Evolutionary conservation across 2,329 filamentous ascomycete species (phyloP).

Genomic region (Trichophyton equinum): DNA sequence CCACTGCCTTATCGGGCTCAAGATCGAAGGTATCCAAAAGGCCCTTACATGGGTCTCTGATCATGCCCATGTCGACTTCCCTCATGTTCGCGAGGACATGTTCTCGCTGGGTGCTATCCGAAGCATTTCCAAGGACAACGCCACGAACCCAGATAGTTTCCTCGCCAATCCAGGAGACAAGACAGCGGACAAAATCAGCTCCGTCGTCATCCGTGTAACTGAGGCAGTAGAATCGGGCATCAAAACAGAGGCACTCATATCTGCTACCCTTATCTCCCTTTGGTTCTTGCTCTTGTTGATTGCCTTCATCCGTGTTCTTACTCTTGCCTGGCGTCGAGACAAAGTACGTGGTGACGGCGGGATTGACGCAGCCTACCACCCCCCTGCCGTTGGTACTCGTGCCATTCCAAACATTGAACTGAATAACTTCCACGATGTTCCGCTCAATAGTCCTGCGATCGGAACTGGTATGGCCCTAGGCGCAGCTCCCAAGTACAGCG

Average conservation of each 20-base stretch:
- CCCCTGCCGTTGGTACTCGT: conserved; percentile 7
- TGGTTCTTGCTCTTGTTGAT: conserved; percentile 68
- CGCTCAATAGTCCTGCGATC: conserved; percentile 21
- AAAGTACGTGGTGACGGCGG: conserved; percentile 51
- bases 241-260: conserved; percentile 66
- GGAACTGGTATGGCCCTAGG: conserved; percentile 3
- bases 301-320: conserved; percentile 55
- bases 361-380: conserved; percentile 19
- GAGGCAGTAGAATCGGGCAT: conserved; percentile 55
- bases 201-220: conserved; percentile 58
- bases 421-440: conserved; percentile 27
- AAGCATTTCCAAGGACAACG: conserved; percentile 38
- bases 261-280: conserved; percentile 57
- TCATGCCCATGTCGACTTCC: conserved; percentile 70
- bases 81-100: conserved; percentile 62
- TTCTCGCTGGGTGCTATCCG: conserved; percentile 67
- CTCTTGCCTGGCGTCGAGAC: conserved; percentile 47
- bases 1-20: conserved; percentile 76
- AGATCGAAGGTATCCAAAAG: conserved; percentile 71
- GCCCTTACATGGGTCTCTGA: conserved; percentile 91
- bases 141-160: conserved; percentile 51
- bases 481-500: conserved; percentile 18
- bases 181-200: conserved; percentile 69
- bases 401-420: conserved; percentile 13
- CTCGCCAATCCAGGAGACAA: conserved; percentile 62